These are phyloP conservation scores for Puccinia triticina DNA, from an alignment of 1,284 basidiomycete species.

Conservation along the genomic window DNA sequence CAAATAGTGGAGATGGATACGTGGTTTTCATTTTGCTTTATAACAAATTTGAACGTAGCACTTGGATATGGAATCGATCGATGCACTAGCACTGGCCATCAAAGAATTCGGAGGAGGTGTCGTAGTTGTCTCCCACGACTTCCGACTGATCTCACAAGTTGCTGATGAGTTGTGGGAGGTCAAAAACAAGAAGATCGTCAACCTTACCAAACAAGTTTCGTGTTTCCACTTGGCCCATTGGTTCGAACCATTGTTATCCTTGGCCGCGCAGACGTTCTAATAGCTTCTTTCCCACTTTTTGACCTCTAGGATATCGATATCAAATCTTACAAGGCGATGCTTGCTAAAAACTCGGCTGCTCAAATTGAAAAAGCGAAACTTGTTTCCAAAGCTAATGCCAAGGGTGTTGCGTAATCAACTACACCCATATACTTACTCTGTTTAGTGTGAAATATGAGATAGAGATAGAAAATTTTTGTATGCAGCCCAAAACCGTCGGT, in stretches of 20 bases:
- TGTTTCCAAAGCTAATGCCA: slow-evolving; percentile 72
- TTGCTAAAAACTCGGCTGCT: slow-evolving; percentile 61
- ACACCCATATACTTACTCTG: neutral
- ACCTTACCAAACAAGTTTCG: slow-evolving; percentile 81
- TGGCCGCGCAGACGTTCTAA: neutral
- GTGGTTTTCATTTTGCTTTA: neutral
- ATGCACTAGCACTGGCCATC: slow-evolving; percentile 89
- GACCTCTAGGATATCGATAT: slow-evolving; percentile 67
- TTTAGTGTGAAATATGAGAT: neutral
- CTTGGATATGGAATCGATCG: slow-evolving; percentile 88
- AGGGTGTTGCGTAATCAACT: slow-evolving; percentile 60
- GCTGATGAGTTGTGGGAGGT: slow-evolving; percentile 99
- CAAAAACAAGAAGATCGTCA: slow-evolving; percentile 87
- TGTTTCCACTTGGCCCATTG: neutral
- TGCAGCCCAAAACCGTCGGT: neutral
- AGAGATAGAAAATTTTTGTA: neutral
- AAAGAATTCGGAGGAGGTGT: slow-evolving; percentile 97
- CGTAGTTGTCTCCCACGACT: slow-evolving; percentile 95
- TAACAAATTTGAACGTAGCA: slow-evolving; percentile 23
- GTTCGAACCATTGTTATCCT: neutral
- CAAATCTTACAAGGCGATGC: slow-evolving; percentile 83
- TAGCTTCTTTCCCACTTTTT: neutral
- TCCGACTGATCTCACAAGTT: slow-evolving; percentile 92
- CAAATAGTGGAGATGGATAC: neutral
- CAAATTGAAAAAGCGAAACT: slow-evolving; percentile 89